Evolutionary conservation across 2,329 filamentous ascomycete species (phyloP), one percentile per base, ranked within the genome.

Genomic region (Epichloe coenophiala): DNA sequence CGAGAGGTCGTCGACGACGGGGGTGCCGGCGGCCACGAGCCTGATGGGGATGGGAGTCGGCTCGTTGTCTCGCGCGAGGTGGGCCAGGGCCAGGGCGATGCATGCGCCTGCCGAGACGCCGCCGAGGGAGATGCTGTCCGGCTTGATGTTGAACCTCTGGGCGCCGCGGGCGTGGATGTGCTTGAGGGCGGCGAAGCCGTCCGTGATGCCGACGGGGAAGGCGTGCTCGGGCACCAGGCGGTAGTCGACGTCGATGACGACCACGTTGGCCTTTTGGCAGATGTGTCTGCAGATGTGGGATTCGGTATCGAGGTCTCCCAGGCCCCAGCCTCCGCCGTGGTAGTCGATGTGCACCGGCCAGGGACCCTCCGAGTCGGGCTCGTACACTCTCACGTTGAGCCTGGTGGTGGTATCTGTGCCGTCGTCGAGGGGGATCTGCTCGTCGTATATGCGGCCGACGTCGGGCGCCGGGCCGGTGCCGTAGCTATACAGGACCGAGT

Each of bases 211-310:
- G 13, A 67, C 66, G n/a, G 75, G 75, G 51, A 73, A 76, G 5
- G 69, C 61, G 54, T 68, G 58, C 58, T 77, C 73, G 8, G 75
- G 75, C 0, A 74, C 70, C 1, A 76, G 67, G 4, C 74, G 68
- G 56, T 77, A 78, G n/a, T 60, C 72, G 11, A 77, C 69, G 55
- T 75, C 71, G 49, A 78, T 65, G 31, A 77, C 71, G 13, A 64
- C 66, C 31, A 73, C 72, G 27, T 64, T 62, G 21, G 68, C 68
- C 44, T 67, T 62, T 31, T 64, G 61, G 59, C 68, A 72, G 23
- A 76, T 63, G 55, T 75, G 71, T 48, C 65, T 64, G 65, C 71
- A 74, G 50, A 75, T 70, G 54, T 73, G 68, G 3, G 67, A 62
- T 61, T 76, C 74, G 1, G 72, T 74, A 19, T 72, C 68, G 12